Evolutionary conservation across 2,329 filamentous ascomycete genomes (phyloP).

Genomic region (Fusarium praegraminearum): DNA sequence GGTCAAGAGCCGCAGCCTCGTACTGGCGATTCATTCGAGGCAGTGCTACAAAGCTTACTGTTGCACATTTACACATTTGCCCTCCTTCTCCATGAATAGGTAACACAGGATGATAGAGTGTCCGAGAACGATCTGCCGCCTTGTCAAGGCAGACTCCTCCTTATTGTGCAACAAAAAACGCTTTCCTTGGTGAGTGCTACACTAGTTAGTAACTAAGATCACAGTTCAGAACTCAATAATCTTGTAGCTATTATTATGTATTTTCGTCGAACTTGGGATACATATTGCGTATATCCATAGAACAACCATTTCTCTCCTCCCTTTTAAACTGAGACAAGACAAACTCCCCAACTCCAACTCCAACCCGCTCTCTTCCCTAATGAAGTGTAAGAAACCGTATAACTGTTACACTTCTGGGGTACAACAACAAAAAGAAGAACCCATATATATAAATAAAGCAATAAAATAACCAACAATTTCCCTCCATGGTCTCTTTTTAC

Average conservation of each 20-base stretch:
- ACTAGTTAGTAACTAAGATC: neutral
- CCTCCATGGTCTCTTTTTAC: neutral
- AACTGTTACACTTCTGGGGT: neutral
- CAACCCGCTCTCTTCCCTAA: too few relatives aligned
- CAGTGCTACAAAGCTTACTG: constrained; percentile 1
- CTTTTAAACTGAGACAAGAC: neutral
- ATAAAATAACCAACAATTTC: neutral
- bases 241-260: neutral
- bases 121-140: neutral
- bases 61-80: constrained; percentile 4
- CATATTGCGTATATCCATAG: neutral
- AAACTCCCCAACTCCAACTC: neutral
- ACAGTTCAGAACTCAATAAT: neutral
- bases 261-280: neutral
- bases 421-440: neutral
- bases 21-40: neutral
- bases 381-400: neutral
- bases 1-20: neutral
- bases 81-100: neutral
- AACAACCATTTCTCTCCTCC: neutral
- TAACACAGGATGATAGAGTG: neutral
- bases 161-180: neutral
- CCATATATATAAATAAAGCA: neutral
- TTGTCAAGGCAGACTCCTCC: neutral
- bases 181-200: neutral